phyloP scores from a whole-genome alignment of 2,329 filamentous ascomycete genomes.

The Apiospora koreana region DNA sequence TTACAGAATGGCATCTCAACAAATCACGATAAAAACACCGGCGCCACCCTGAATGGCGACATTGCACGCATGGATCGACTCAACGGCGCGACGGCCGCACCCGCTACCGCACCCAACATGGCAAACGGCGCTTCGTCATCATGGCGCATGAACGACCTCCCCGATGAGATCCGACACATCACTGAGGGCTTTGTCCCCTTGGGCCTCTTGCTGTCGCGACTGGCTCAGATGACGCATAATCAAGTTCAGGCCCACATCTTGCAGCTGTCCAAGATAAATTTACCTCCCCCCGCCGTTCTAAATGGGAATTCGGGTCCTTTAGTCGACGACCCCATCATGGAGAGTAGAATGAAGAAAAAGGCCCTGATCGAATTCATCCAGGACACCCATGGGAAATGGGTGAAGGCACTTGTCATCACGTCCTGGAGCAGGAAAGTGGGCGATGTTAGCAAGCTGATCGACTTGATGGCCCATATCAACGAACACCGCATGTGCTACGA shows the following conservation, averaged over 20 bases:
- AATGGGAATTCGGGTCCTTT: constrained; percentile 51
- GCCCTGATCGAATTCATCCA: constrained; percentile 76
- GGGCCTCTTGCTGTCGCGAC: constrained; percentile 71
- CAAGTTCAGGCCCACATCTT: constrained; percentile 70
- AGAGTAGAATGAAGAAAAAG: constrained; percentile 76
- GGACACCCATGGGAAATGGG: constrained; percentile 80
- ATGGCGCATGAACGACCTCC: constrained; percentile 56
- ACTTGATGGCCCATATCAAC: constrained; percentile 76
- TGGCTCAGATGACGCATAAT: constrained; percentile 83
- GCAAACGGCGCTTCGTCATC: constrained; percentile 31
- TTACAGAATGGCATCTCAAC: constrained; percentile 53
- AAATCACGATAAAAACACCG: constrained; percentile 58
- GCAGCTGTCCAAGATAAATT: constrained; percentile 68
- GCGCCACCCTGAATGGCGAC: constrained; percentile 32
- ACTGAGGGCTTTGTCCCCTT: constrained; percentile 76
- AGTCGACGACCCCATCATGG: constrained; percentile 58
- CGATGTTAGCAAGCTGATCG: constrained; percentile 84
- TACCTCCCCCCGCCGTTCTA: constrained; percentile 47
- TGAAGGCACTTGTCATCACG: constrained; percentile 87
- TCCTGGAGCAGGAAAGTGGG: constrained; percentile 84
- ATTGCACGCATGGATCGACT: constrained; percentile 18
- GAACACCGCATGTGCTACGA: constrained; percentile 63
- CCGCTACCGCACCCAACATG: constrained; percentile 24
- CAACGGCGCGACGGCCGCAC: constrained; percentile 16
- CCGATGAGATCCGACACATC: constrained; percentile 69